phyloP scores from a whole-genome alignment of 345 rosid genomes.

The Gossypium australe region DNA sequence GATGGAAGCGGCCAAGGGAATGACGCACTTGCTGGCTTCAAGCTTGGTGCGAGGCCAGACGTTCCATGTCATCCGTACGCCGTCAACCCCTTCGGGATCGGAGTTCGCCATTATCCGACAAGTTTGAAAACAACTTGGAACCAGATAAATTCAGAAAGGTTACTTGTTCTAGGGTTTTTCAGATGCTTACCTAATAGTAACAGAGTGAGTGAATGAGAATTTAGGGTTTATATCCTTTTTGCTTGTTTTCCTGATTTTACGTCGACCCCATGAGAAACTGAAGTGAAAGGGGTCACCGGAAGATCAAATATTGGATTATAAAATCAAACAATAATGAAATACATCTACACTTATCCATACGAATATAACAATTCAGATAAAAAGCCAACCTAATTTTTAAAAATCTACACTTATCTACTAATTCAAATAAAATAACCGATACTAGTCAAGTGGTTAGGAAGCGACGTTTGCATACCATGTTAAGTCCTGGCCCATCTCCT shows the following conservation, averaged over 20 bases:
- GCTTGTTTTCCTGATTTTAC: neutral
- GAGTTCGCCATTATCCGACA: constrained; percentile 75
- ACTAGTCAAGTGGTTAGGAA: too few species aligned
- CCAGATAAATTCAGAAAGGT: too few species aligned
- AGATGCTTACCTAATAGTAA: neutral
- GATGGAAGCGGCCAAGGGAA: constrained; percentile 89
- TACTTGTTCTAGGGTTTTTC: neutral
- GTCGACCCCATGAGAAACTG: constrained; percentile 20
- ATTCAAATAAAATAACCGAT: too few species aligned
- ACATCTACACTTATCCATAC: neutral
- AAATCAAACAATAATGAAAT: too few species aligned
- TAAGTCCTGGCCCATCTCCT: too few species aligned
- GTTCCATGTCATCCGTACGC: constrained; percentile 98
- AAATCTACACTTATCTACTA: too few species aligned
- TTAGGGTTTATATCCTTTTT: neutral
- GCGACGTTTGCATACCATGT: too few species aligned
- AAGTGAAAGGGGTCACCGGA: constrained; percentile 26
- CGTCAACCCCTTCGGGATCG: constrained; percentile 90
- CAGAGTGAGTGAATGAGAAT: neutral
- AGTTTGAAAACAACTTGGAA: constrained; percentile 1
- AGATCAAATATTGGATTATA: neutral
- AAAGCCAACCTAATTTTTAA: too few species aligned
- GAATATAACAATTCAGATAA: too few species aligned
- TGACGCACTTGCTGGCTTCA: constrained; percentile 95
- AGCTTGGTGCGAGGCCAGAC: constrained; percentile 96